Base-by-base conservation (phyloP, 73 alveolate species). In the Uronychia binucleata region DNA sequence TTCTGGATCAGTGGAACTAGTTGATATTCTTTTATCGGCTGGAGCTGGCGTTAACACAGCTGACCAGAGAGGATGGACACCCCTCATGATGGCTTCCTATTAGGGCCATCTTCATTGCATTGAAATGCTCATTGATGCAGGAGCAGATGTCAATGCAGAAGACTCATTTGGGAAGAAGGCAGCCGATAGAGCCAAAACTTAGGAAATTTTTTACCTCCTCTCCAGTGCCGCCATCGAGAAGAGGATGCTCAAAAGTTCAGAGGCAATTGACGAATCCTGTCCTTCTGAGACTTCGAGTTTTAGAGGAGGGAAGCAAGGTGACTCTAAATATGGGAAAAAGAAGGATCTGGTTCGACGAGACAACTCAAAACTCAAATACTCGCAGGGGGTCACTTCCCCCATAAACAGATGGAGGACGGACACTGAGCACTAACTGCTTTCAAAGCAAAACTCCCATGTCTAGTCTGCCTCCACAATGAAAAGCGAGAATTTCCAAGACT, bases 51-150 rank as follows among this genome's bases (percentile, higher is more conserved):
- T 90, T 0, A 88, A 90, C 78, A 57, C 28, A 26, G 26, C 33
- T 46, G 96, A 90, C 81, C 59, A 83, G 33, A 34, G 96, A 80
- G 96, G 96, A 31, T 90, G 96, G 96, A 90, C 91, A 34, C 93
- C 96, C 25, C 46, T 90, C n/a, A 90, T 87, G 93, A 90, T 90
- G 0, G 93, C 96, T 19, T 91, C 91, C 31, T 75, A 85, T 30
- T 80, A 80, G 31, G 86, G 89, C 31, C 79, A 80, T 25, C 60
- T 46, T 0, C 81, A 87, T 29, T 33, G 79, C 29, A 77, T 90
- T 30, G 86, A 90, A 30, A 28, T 90, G n/a, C 79, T 90, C 11
- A 67, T 90, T 26, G 77, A 79, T 26, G 76, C 81, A 14, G 91
- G 93, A 13, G 91, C 88, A 5, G 91, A 90, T 80, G 88, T 84